Evolutionary conservation across 2,329 filamentous ascomycete genomes (phyloP).

Genomic region (Pseudogymnoascus sp.): DNA sequence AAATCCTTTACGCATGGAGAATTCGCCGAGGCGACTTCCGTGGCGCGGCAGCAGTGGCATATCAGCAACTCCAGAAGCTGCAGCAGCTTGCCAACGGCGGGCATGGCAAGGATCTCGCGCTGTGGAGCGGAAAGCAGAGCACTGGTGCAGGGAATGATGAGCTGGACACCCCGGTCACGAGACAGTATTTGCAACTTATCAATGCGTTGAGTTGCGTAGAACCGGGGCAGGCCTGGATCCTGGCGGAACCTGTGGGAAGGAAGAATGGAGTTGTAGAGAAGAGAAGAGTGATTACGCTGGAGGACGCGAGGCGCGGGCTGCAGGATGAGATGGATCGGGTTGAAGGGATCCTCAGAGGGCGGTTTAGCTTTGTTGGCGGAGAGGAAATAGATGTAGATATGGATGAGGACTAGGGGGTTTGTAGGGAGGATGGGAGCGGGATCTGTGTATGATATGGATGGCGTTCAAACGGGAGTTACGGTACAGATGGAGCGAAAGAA

Average conservation of each 20-base stretch:
- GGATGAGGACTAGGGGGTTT: not conserved
- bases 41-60: slow-evolving; percentile 57
- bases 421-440: not conserved
- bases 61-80: slow-evolving; percentile 57
- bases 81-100: slow-evolving; percentile 38
- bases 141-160: slow-evolving; percentile 40
- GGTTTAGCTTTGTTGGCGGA: slow-evolving; percentile 63
- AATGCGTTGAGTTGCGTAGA: slow-evolving; percentile 85
- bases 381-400: slow-evolving; percentile 32
- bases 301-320: slow-evolving; percentile 81
- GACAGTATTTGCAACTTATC: slow-evolving; percentile 83
- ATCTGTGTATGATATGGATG: not conserved
- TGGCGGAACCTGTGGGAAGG: slow-evolving; percentile 38
- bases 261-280: slow-evolving; percentile 36
- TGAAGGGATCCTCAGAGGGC: slow-evolving; percentile 77
- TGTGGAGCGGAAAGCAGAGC: slow-evolving; percentile 10
- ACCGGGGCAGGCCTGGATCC: slow-evolving; percentile 74
- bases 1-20: slow-evolving; percentile 86
- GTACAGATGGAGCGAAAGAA: slow-evolving; percentile 1
- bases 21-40: slow-evolving; percentile 76
- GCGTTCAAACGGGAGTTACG: slow-evolving; percentile 2
- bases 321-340: slow-evolving; percentile 83
- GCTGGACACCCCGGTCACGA: slow-evolving; percentile 56
- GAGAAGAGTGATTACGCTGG: slow-evolving; percentile 74
- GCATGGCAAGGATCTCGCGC: slow-evolving; percentile 46